phyloP scores from a whole-genome alignment of 164 flowering plant species.

The Magnolia officinalis region DNA sequence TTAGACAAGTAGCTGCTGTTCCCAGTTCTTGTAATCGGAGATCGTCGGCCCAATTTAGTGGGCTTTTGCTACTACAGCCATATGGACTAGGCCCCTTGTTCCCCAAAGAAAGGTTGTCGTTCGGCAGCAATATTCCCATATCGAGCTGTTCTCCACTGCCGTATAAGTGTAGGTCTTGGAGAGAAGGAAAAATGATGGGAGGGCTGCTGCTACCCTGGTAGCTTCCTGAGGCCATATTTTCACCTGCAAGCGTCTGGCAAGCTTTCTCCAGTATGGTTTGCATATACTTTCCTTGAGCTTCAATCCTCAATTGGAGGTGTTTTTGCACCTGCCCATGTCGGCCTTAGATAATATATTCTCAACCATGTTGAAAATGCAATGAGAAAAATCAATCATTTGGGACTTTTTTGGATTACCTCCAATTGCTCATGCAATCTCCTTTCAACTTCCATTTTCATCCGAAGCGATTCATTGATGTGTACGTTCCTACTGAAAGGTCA shows the following conservation, averaged over 20 bases:
- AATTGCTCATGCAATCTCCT: conserved; percentile 94
- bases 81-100: conserved; percentile 11
- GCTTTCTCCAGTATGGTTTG: conserved; percentile 92
- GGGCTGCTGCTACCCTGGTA: conserved; percentile 30
- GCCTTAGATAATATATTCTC: background rate
- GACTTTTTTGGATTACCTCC: conserved; percentile 50
- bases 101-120: conserved; percentile 8
- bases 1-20: conserved; percentile 31
- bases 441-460: conserved; percentile 98
- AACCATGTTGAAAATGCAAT: background rate
- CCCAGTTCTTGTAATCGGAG: conserved; percentile 10
- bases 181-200: conserved; percentile 54
- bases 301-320: conserved; percentile 90
- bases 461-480: conserved; percentile 54
- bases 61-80: conserved; percentile 9
- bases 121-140: conserved; percentile 24
- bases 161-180: conserved; percentile 75
- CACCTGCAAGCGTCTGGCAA: conserved; percentile 80
- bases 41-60: conserved; percentile 10
- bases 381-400: background rate
- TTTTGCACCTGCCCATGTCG: conserved; percentile 61
- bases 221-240: conserved; percentile 43
- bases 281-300: conserved; percentile 99
- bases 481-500: conserved; percentile 36
- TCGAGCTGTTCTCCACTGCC: conserved; percentile 44